phyloP scores from a whole-genome alignment of 805 yeast genomes.

The Yamadazyma sp. region DNA sequence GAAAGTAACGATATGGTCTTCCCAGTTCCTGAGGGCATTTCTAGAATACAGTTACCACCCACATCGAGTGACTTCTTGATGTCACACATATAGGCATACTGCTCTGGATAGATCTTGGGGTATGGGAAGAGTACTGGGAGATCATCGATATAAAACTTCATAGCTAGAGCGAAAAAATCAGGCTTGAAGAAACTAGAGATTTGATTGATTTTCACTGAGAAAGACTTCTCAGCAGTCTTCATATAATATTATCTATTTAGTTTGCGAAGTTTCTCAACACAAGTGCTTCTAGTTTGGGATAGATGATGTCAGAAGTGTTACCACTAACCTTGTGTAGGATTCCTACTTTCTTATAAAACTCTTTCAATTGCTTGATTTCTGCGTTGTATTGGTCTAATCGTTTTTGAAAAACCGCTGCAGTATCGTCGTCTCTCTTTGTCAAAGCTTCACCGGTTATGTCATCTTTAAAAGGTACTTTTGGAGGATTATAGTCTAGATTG shows the following conservation, averaged over 20 bases:
- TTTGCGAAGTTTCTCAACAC: conserved; percentile 4
- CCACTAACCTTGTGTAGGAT: conserved; percentile 64
- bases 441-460: conserved; percentile 89
- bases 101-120: conserved; percentile 96
- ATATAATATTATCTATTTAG: too few species aligned
- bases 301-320: conserved; percentile 79
- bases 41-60: conserved; percentile 94
- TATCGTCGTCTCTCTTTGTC: conserved; percentile 79
- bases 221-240: too few species aligned
- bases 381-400: conserved; percentile 63
- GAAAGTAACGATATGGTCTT: conserved; percentile 92
- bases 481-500: conserved; percentile 85
- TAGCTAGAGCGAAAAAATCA: conserved; percentile 12
- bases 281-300: conserved; percentile 57
- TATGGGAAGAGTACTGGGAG: conserved; percentile 94
- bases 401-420: conserved; percentile 65
- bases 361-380: conserved; percentile 62
- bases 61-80: conserved; percentile 90
- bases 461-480: conserved; percentile 75
- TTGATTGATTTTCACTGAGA: too few species aligned
- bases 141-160: conserved; percentile 91
- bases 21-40: conserved; percentile 99
- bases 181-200: too few species aligned
- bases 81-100: conserved; percentile 96
- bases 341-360: conserved; percentile 48